Evolutionary conservation across 2,329 filamentous ascomycete genomes (phyloP).

Genomic region (Saccharata proteae): DNA sequence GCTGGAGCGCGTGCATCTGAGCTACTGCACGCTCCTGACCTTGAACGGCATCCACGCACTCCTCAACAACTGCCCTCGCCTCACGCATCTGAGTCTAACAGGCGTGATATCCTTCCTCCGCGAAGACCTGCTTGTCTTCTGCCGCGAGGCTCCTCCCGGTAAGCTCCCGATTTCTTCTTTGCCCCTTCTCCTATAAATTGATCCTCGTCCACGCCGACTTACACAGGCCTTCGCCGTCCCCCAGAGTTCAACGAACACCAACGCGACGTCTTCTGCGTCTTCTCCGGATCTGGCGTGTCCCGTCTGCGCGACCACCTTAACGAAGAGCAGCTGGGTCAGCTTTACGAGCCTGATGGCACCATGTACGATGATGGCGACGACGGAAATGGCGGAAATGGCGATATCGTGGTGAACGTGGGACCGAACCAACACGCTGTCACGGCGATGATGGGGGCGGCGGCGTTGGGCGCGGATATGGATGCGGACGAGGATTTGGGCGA

Average conservation of each 20-base stretch:
- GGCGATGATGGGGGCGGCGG: constrained; percentile 25
- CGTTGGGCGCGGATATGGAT: constrained; percentile 29
- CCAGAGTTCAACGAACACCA: constrained; percentile 91
- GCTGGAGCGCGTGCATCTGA: constrained; percentile 87
- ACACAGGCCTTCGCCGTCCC: constrained; percentile 16
- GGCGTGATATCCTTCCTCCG: constrained; percentile 84
- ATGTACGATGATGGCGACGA: constrained; percentile 10
- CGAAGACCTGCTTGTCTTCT: constrained; percentile 73
- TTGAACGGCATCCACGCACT: constrained; percentile 76
- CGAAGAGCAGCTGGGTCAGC: constrained; percentile 18
- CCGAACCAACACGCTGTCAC: constrained; percentile 25
- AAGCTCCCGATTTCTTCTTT: too few relatives aligned
- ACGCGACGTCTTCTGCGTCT: constrained; percentile 92
- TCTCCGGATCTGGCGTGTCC: constrained; percentile 74
- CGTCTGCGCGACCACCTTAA: constrained; percentile 71
- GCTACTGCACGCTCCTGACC: constrained; percentile 81
- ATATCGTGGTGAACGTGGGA: constrained; percentile 24
- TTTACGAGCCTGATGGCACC: constrained; percentile 20
- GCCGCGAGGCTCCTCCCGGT: constrained; percentile 70
- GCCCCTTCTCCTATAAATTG: too few relatives aligned
- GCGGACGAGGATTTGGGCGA: constrained; percentile 35
- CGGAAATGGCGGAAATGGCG: constrained; percentile 12
- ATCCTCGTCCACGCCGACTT: too few relatives aligned
- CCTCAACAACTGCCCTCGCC: constrained; percentile 78
- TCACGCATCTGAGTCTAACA: constrained; percentile 90